Conservation (phyloP, 1,284 basidiomycete species). For the Stereum hirsutum region DNA sequence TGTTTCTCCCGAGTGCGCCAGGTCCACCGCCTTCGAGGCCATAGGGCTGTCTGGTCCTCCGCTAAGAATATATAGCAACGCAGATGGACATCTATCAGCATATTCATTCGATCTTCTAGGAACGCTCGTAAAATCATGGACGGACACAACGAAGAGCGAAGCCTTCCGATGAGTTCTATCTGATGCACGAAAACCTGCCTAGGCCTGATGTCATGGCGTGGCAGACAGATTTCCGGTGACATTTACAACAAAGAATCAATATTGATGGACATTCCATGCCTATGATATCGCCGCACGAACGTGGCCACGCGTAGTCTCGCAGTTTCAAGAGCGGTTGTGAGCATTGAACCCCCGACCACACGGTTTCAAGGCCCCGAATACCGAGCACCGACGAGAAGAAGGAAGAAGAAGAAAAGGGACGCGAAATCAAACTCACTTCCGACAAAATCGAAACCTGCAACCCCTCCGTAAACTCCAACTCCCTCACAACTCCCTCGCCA, state of each 20-base stretch:
- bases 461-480: constrained; percentile 81
- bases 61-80: constrained; percentile 40
- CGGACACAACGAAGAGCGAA: too few relatives aligned
- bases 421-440: constrained; percentile 53
- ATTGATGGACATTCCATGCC: too few relatives aligned
- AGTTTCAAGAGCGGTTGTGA: not conserved
- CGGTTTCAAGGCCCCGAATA: too few relatives aligned
- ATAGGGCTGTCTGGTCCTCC: constrained; percentile 85
- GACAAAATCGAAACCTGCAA: constrained; percentile 85
- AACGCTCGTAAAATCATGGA: too few relatives aligned
- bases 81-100: not conserved
- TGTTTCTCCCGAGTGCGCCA: constrained; percentile 74
- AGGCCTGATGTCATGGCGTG: not conserved
- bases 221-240: not conserved
- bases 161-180: too few relatives aligned
- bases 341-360: too few relatives aligned
- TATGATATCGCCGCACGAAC: too few relatives aligned
- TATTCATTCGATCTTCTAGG: not conserved
- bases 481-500: constrained; percentile 83
- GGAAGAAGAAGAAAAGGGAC: not conserved
- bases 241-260: not conserved
- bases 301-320: not conserved
- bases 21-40: constrained; percentile 82
- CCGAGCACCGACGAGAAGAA: not conserved
- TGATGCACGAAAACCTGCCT: too few relatives aligned